A percentile compares a stretch with the other conserved stretches of the same genome.
Conservation (phyloP, 1,284 basidiomycete genomes). For the Ustilago cynodontis region DNA sequence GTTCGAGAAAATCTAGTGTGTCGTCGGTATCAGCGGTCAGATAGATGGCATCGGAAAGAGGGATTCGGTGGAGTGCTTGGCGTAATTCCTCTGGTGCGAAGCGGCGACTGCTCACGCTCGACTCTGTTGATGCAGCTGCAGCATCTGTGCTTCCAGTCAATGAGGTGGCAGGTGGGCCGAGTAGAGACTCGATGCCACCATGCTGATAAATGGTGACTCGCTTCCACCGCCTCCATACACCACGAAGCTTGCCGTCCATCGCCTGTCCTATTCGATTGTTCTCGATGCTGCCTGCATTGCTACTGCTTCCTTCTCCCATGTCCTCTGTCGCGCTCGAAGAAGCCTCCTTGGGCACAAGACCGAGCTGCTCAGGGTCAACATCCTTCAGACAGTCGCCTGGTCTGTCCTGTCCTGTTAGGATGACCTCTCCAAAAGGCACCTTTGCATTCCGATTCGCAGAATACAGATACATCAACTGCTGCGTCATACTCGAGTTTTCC, state of each 20-base stretch:
- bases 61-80: conserved; percentile 29
- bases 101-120: conserved; percentile 4
- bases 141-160: background rate
- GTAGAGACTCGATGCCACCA: conserved; percentile 56
- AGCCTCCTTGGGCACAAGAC: conserved; percentile 13
- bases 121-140: background rate
- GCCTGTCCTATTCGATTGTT: conserved; percentile 78
- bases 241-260: conserved; percentile 81
- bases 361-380: conserved; percentile 33
- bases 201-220: conserved; percentile 84
- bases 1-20: conserved; percentile 82
- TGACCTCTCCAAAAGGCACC: conserved; percentile 78
- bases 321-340: background rate
- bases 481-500: conserved; percentile 88
- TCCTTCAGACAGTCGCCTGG: conserved; percentile 68
- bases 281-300: conserved; percentile 30
- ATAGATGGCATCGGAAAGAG: conserved; percentile 78
- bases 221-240: conserved; percentile 82
- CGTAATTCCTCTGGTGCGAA: conserved; percentile 15
- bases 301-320: background rate
- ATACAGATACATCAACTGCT: conserved; percentile 90
- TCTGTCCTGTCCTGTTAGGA: conserved; percentile 78
- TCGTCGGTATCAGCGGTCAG: conserved; percentile 93
- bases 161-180: background rate
- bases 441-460: conserved; percentile 82